phyloP scores from a whole-genome alignment of 345 rosid species.

The Linum usitatissimum region DNA sequence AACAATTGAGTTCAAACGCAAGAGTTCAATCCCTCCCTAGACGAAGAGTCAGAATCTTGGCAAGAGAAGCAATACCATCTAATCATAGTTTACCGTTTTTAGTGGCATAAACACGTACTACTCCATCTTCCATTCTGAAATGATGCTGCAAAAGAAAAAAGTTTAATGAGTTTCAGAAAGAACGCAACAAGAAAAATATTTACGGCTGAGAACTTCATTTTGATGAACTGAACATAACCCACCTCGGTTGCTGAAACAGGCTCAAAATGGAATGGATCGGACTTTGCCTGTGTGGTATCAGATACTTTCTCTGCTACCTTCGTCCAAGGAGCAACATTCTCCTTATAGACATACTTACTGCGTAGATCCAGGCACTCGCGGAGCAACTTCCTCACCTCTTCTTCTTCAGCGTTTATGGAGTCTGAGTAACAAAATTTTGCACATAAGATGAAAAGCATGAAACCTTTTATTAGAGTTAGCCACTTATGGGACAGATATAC shows the following conservation, averaged over 20 bases:
- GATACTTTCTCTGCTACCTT: slow-evolving; percentile 20
- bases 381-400: slow-evolving; percentile 42
- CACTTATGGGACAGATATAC: neutral
- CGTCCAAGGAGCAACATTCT: slow-evolving; percentile 35
- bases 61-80: neutral
- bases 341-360: slow-evolving; percentile 30
- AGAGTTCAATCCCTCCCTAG: too few relatives aligned
- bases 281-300: slow-evolving; percentile 12
- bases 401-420: slow-evolving; percentile 30
- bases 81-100: slow-evolving; percentile 52
- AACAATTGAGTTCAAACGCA: slow-evolving; percentile 1
- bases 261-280: slow-evolving; percentile 32
- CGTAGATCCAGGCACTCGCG: slow-evolving; percentile 40
- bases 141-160: slow-evolving; percentile 47
- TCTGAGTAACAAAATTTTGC: slow-evolving; percentile 16
- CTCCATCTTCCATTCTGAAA: slow-evolving; percentile 95
- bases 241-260: slow-evolving; percentile 35
- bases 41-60: too few relatives aligned
- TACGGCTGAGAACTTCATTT: slow-evolving; percentile 1
- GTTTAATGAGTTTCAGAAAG: slow-evolving; percentile 10
- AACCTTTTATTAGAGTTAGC: neutral
- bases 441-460: slow-evolving; percentile 4
- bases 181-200: neutral
- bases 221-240: slow-evolving; percentile 15
- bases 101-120: slow-evolving; percentile 70